Base-by-base conservation (phyloP, 116 monocot species). In the Trichopus zeylanicus region DNA sequence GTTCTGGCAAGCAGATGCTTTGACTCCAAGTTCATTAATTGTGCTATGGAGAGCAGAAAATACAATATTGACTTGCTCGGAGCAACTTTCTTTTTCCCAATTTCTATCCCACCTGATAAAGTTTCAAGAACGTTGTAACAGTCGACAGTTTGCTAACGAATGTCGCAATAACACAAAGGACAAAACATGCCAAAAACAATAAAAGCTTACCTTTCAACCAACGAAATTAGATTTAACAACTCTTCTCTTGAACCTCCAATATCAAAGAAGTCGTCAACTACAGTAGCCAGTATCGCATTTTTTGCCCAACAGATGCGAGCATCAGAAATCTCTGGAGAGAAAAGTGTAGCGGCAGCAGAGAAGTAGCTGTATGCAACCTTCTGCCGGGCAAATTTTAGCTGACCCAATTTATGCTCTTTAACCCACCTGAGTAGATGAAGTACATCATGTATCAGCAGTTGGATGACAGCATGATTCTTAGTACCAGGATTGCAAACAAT, bases 241-340 rank as follows among this genome's bases (percentile, higher is more conserved):
- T 97, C 97, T 66, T 84, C 81, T 51, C 29, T 56, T 16, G 87
- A 97, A 55, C 97, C 87, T 42, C 84, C 90, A 62, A 77, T 26
- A 48, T 97, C 97, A 66, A 97, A 97, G 73, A 97, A 87, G 67
- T 97, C 97, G 73, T 97, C 97, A 61, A 91, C 66, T 0, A 97
- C 62, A 18, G 87, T 97, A 4, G 71, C 71, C 18, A 97, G 79
- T 25, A 87, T 74, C 7, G 60, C 63, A 70, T 75, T 82, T 78
- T 91, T 87, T 9, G 87, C 83, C 87, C 84, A 91, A 53, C 68
- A 68, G 22, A 82, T 67, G 46, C 91, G 87, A 72, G 76, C 91
- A 68, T 77, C 75, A 39, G 77, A 64, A 39, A 79, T 42, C 59
- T 97, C 77, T 53, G 82, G 61, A 23, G 72, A 58, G 39, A 79